Evolutionary conservation across 345 rosid species (phyloP).

Genomic region (Bretschneidera sinensis): DNA sequence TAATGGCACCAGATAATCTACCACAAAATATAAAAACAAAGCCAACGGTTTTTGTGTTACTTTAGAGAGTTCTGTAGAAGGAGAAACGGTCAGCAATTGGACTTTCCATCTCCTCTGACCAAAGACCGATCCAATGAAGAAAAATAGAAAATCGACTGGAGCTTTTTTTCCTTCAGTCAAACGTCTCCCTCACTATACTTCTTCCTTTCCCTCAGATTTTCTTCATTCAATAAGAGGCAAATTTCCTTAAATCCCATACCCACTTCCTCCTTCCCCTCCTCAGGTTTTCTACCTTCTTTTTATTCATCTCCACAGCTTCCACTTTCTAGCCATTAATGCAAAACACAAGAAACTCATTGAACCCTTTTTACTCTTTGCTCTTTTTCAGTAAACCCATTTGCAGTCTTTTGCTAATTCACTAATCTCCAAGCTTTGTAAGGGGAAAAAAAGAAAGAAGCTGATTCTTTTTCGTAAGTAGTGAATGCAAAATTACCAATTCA

Average conservation of each 20-base stretch:
- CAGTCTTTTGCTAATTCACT: neutral
- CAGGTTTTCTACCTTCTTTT: neutral
- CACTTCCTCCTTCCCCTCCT: neutral
- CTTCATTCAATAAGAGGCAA: neutral
- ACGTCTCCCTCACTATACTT: too few relatives aligned
- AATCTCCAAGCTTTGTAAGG: neutral
- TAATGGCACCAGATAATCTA: too few relatives aligned
- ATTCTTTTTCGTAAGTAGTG: neutral
- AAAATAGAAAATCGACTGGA: slow-evolving; percentile 4
- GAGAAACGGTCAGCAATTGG: slow-evolving; percentile 34
- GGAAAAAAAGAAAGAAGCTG: neutral
- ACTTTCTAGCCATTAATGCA: slow-evolving; percentile 1
- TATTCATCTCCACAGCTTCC: neutral
- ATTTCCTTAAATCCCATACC: neutral
- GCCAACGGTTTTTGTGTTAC: too few relatives aligned
- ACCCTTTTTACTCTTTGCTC: neutral
- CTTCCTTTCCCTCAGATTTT: neutral
- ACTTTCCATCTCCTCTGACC: slow-evolving; percentile 28
- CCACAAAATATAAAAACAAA: too few relatives aligned
- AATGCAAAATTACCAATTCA: neutral
- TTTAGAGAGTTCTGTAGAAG: too few relatives aligned
- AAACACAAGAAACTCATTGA: neutral
- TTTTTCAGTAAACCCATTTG: neutral
- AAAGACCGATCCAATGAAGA: slow-evolving; percentile 21
- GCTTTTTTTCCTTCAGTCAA: slow-evolving; percentile 19